A percentile compares a stretch with the other conserved stretches of the same genome.
Conservation (phyloP, 805 yeast species). For the Starmerella etchellsii region DNA sequence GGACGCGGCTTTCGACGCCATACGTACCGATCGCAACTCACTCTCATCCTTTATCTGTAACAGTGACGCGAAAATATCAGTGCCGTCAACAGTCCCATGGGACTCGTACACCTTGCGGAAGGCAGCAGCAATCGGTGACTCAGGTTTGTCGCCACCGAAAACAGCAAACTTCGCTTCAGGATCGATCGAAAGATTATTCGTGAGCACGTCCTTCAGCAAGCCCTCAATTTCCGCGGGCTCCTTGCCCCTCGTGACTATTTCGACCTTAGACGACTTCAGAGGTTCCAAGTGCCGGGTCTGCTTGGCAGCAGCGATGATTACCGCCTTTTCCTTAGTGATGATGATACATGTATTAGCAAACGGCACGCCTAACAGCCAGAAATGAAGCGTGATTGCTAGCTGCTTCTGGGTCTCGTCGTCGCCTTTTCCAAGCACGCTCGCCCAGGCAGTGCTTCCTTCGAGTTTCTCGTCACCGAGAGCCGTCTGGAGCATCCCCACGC, state of each 20-base stretch:
- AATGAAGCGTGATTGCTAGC: slow-evolving; percentile 69
- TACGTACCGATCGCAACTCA: slow-evolving; percentile 50
- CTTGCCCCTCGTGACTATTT: slow-evolving; percentile 65
- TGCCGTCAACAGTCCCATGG: slow-evolving; percentile 34
- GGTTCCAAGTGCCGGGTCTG: slow-evolving; percentile 69
- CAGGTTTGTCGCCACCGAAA: slow-evolving; percentile 62
- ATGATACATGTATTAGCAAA: slow-evolving; percentile 81
- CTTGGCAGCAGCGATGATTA: slow-evolving; percentile 66
- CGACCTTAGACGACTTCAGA: slow-evolving; percentile 37
- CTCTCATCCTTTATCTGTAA: slow-evolving; percentile 69
- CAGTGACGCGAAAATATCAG: slow-evolving; percentile 40
- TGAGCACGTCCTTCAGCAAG: slow-evolving; percentile 47
- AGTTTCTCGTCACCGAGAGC: slow-evolving; percentile 25
- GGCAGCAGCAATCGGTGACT: slow-evolving; percentile 62
- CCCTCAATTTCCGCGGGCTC: slow-evolving; percentile 63
- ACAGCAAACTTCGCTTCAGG: slow-evolving; percentile 44
- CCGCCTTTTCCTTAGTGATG: slow-evolving; percentile 44
- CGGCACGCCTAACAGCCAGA: slow-evolving; percentile 86
- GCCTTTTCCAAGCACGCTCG: slow-evolving; percentile 70
- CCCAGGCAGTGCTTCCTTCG: slow-evolving; percentile 36
- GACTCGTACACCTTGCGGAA: slow-evolving; percentile 29
- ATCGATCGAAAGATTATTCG: slow-evolving; percentile 17
- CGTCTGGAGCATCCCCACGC: slow-evolving; percentile 24
- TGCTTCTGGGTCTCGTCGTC: slow-evolving; percentile 84
- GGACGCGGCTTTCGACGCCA: slow-evolving; percentile 66